Percentiles rank a stretch among this genome's conserved stretches.
Conservation (phyloP, 1,139 yeast genomes). For the Lodderomyces metapsilosis region DNA sequence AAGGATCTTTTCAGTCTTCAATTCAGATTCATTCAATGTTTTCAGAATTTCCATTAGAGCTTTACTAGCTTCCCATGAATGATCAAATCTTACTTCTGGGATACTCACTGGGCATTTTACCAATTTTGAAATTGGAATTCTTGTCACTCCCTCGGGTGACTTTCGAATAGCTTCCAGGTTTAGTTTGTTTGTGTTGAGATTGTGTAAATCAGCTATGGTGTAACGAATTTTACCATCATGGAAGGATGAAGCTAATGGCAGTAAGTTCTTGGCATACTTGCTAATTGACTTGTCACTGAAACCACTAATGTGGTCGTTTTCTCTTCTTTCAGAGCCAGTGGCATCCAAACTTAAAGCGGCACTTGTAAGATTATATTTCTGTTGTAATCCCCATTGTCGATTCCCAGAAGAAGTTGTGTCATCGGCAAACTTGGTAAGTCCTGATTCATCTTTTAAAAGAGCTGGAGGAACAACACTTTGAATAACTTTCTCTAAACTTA, state of each 20-base stretch:
- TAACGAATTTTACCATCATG: slow-evolving; percentile 6
- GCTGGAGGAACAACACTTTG: not conserved
- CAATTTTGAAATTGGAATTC: slow-evolving; percentile 11
- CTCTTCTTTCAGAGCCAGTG: slow-evolving; percentile 3
- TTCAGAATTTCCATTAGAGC: slow-evolving; percentile 15
- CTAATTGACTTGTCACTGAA: slow-evolving; percentile 17
- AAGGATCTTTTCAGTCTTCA: slow-evolving; percentile 14
- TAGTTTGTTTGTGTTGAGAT: not conserved
- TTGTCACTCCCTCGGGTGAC: slow-evolving; percentile 7
- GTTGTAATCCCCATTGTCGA: not conserved
- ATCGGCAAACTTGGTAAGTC: slow-evolving; percentile 9
- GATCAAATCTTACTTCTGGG: slow-evolving; percentile 10
- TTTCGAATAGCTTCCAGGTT: not conserved
- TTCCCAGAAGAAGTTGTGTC: not conserved
- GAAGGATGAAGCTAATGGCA: not conserved
- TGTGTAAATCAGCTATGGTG: slow-evolving; percentile 8
- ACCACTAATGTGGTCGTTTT: slow-evolving; percentile 8
- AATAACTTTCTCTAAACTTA: slow-evolving; percentile 7
- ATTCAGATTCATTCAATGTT: slow-evolving; percentile 10
- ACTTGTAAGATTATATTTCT: slow-evolving; percentile 6
- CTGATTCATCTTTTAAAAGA: not conserved
- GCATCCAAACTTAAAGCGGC: slow-evolving; percentile 2
- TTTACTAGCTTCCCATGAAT: slow-evolving; percentile 15
- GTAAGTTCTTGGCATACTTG: slow-evolving; percentile 13
- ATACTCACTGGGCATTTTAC: slow-evolving; percentile 9